Evolutionary conservation across 1,284 basidiomycete genomes (phyloP), one percentile per base, ranked within the genome.

Genomic region (Kwoniella shivajii): DNA sequence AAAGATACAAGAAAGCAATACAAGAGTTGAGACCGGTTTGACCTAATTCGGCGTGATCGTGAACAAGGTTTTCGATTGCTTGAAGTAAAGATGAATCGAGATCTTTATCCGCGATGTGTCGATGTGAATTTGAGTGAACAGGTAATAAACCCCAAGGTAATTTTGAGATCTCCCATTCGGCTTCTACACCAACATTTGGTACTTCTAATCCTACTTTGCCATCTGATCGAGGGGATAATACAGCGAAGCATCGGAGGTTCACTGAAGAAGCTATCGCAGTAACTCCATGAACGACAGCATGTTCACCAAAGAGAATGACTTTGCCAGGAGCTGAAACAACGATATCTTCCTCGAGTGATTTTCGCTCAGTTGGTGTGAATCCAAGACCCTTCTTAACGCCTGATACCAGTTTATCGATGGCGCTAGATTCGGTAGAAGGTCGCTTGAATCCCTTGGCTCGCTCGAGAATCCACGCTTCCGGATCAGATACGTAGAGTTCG

Each of bases 221-320:
- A 74, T 94, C 90, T 33, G 83, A 76, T 54, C 88, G 85, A 13
- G 89, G 87, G 9, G 87, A 85, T 38, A 88, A 83, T 51, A 92
- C 84, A 9, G 88, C 90, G 78, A 93, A 99, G 78, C 95, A 99
- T 49, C 96, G 88, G 57, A 99, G 85, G 74, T 95, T 92, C 30
- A 99, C 89, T 10, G 92, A 88, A 24, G 92, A 94, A 10, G 95
- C 96, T 48, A 99, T 85, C 5, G 96, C 96, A 57, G 93, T 96
- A 53, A 94, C 89, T 54, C 96, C 96, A 75, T 99, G 90, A 22
- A 99, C 96, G 51, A 99, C 96, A 16, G 96, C 96, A 78, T 99
- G 96, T 79, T 99, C 96, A 51, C 96, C 96, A 67, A 99, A 99
- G 56, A 99, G 78, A 66, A 99, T 99, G 61, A 99, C 90, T 77